Conservation (phyloP, 2,329 filamentous ascomycete species). For the Colletotrichum zoysiae region DNA sequence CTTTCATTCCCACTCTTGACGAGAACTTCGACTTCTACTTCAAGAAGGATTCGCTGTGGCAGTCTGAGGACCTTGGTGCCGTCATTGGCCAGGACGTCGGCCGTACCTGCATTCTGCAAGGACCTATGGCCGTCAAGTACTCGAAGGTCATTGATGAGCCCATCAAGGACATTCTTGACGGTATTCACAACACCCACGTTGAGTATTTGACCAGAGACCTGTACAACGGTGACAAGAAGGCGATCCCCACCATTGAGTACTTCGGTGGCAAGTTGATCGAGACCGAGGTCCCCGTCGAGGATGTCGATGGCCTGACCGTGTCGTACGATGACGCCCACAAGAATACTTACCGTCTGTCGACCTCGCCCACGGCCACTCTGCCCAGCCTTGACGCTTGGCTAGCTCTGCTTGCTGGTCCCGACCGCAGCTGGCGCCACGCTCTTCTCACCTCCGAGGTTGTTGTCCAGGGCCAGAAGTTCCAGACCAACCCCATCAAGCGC, state of each 20-base stretch:
- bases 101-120: conserved; percentile 95
- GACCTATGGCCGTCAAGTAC: conserved; percentile 91
- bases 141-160: conserved; percentile 93
- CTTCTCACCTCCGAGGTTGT: conserved; percentile 94
- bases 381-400: conserved; percentile 89
- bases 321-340: conserved; percentile 84
- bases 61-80: conserved; percentile 96
- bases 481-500: conserved; percentile 94
- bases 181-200: conserved; percentile 91
- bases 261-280: conserved; percentile 91
- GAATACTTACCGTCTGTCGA: conserved; percentile 85
- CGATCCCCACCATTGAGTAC: conserved; percentile 91
- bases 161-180: conserved; percentile 92
- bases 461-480: conserved; percentile 95
- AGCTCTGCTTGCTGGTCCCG: conserved; percentile 85
- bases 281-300: conserved; percentile 73
- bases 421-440: conserved; percentile 93
- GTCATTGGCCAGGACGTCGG: conserved; percentile 97
- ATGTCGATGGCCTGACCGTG: conserved; percentile 88
- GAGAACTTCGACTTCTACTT: conserved; percentile 99
- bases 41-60: conserved; percentile 99
- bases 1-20: conserved; percentile 94
- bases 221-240: conserved; percentile 78
- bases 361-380: conserved; percentile 78
- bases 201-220: conserved; percentile 81